Evolutionary conservation across 371 early-diverging fungal species (phyloP), one percentile per base, ranked within the genome.

Genomic region (Mucor velutinosus): DNA sequence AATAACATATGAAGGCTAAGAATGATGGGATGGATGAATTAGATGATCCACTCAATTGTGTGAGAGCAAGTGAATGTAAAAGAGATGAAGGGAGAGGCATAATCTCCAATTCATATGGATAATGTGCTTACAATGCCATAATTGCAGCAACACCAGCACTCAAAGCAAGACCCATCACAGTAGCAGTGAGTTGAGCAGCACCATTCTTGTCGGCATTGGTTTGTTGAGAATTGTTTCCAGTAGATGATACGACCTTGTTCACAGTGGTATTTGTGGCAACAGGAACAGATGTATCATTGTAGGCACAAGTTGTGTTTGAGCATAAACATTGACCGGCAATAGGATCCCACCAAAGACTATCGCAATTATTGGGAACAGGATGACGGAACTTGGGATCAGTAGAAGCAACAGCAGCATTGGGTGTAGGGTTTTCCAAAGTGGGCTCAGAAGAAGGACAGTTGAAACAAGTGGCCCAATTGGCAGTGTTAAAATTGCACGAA

Each of bases 271-370:
- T 58, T 25, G 74, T 53, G 41, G 75, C 75, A 29, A 81, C 69
- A 59, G 88, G 80, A 4, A 79, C 78, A 57, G 84, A 68, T 5
- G 78, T 80, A 61, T 86, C 88, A 37, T 82, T 79, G 51, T 80
- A 86, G 32, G 84, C 84, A 65, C 86, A 86, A 45, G 71, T 67
- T 17, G 78, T 70, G 51, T 62, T 78, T 15, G 80, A 79, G 65
- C 89, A 87, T 45, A 84, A 67, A 58, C 89, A 89, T 43, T 76
- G 80, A 33, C 86, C 83, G 47, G 77, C 84, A 68, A 86, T 77
- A 60, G 92, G 91, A 59, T 92, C 90, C 91, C 91, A 92, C 87
- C 88, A 91, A 47, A 89, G 75, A 66, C 86, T 86, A 55, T 89
- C 90, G 70, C 92, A 92, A 64, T 76, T 88, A 49, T 80, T 78